Evolutionary conservation across 2,329 filamentous ascomycete species (phyloP).

Genomic region (Dryadomyces sulphureus): DNA sequence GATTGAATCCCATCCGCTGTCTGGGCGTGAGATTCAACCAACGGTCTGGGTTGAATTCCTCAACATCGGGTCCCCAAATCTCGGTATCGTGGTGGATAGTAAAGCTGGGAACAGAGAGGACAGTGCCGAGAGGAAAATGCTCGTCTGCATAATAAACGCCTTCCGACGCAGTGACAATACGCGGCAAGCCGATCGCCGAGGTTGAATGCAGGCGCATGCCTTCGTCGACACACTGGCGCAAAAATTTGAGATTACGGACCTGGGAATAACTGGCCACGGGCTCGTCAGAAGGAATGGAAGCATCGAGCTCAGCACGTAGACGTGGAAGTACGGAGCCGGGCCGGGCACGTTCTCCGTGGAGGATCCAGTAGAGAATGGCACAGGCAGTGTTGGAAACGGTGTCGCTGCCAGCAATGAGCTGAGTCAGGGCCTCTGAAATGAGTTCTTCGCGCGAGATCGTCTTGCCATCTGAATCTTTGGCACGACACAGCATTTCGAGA

Average conservation of each 20-base stretch:
- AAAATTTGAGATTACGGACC: conserved; percentile 6
- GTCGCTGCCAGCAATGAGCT: conserved; percentile 9
- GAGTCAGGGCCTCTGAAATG: conserved; percentile 8
- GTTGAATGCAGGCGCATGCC: conserved; percentile 9
- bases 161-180: conserved; percentile 7
- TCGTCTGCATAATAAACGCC: conserved; percentile 3
- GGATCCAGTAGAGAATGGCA: conserved; percentile 9
- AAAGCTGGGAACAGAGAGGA: conserved; percentile 8
- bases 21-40: conserved; percentile 11
- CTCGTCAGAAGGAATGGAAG: conserved; percentile 1
- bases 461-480: conserved; percentile 4
- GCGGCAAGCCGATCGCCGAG: conserved; percentile 8
- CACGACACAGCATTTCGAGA: conserved; percentile 7
- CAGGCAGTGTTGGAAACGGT: conserved; percentile 10
- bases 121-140: conserved; percentile 8
- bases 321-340: conserved; percentile 6
- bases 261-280: conserved; percentile 2
- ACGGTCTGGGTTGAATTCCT: conserved; percentile 13
- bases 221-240: conserved; percentile 9
- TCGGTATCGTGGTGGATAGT: conserved; percentile 8
- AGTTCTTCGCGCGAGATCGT: conserved; percentile 6
- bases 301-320: conserved; percentile 8
- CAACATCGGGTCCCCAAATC: conserved; percentile 16
- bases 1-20: conserved; percentile 9
- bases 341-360: conserved; percentile 6